phyloP scores from a whole-genome alignment of 768 basidiomycete species.

The Suillus americanus region DNA sequence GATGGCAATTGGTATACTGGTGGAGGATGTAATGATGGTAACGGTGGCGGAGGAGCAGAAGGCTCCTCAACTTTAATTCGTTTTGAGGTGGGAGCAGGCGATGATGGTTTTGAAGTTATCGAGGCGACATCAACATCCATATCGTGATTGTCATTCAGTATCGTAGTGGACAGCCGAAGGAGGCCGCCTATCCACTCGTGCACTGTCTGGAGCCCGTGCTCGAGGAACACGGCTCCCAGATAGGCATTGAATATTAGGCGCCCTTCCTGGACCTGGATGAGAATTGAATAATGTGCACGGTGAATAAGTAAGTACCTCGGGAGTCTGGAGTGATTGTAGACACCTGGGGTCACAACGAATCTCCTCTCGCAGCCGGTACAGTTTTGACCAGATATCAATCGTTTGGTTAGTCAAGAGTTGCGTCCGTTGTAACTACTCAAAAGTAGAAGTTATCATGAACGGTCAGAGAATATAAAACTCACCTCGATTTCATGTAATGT shows the following conservation, averaged over 20 bases:
- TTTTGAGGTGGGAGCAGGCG: conserved; percentile 27
- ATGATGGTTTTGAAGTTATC: neutral
- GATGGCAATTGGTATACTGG: conserved; percentile 27
- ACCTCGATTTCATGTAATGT: conserved; percentile 52
- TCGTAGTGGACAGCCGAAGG: conserved; percentile 27
- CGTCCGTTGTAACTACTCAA: conserved; percentile 25
- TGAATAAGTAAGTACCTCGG: conserved; percentile 37
- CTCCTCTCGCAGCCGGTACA: conserved; percentile 36
- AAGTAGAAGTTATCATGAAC: conserved; percentile 4
- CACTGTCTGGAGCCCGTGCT: conserved; percentile 51
- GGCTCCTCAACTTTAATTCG: conserved; percentile 29
- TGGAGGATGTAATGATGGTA: conserved; percentile 21
- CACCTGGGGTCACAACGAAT: conserved; percentile 32
- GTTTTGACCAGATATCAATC: conserved; percentile 37
- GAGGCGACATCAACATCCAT: conserved; percentile 13
- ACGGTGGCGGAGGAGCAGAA: conserved; percentile 12
- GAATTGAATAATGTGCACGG: conserved; percentile 12
- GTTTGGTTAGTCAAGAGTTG: conserved; percentile 31
- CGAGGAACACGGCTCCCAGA: conserved; percentile 60
- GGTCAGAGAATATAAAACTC: conserved; percentile 25
- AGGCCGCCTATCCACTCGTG: conserved; percentile 56
- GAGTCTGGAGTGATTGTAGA: conserved; percentile 25
- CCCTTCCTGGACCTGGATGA: conserved; percentile 45
- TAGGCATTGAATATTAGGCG: conserved; percentile 62
- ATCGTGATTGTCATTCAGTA: conserved; percentile 16